These are phyloP conservation scores for Oenanthe javanica DNA, from an alignment of 140 eudicot species.

Conservation along the genomic window DNA sequence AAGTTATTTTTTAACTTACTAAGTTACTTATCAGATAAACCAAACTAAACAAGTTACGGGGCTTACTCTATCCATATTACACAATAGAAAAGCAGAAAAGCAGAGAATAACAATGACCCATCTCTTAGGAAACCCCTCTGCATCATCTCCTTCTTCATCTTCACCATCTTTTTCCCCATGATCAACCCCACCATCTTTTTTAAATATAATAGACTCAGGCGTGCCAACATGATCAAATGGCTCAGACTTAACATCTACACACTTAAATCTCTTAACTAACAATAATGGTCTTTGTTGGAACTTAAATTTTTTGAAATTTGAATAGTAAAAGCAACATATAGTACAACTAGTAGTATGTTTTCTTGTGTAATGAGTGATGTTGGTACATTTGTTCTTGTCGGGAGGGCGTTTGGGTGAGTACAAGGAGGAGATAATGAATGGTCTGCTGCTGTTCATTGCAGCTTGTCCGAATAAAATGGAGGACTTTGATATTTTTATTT, in stretches of 20 bases:
- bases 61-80: conserved; percentile 96
- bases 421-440: neutral
- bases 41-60: too few relatives aligned
- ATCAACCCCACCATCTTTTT: conserved; percentile 8
- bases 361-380: neutral
- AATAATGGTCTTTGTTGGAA: neutral
- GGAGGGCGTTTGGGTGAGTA: neutral
- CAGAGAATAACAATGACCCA: conserved; percentile 78
- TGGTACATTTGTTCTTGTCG: neutral
- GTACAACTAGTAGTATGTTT: neutral
- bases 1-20: too few relatives aligned
- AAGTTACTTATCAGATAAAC: too few relatives aligned
- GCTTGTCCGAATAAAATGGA: neutral
- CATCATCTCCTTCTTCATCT: conserved; percentile 21
- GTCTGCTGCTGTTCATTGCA: neutral
- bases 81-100: conserved; percentile 77
- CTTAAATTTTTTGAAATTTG: neutral
- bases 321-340: neutral
- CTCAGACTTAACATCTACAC: conserved; percentile 59
- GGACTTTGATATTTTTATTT: neutral
- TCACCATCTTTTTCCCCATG: conserved; percentile 7
- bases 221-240: conserved; percentile 35
- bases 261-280: conserved; percentile 23
- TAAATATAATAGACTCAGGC: conserved; percentile 28
- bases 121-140: conserved; percentile 82